Conservation (phyloP, 768 basidiomycete genomes). For the Suillus fuscotomentosus region DNA sequence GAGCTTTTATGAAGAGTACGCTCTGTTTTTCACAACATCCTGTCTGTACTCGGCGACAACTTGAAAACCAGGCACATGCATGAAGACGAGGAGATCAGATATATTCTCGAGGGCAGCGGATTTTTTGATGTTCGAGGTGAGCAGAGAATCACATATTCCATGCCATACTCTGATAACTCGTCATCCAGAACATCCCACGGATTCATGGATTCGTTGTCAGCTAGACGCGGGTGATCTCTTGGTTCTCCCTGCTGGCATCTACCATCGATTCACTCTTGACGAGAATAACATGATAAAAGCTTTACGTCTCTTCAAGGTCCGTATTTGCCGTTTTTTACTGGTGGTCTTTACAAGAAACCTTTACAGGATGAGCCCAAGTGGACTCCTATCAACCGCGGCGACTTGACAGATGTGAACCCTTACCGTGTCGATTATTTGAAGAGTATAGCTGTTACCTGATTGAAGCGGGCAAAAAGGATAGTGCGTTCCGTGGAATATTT, state of each 20-base stretch:
- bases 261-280: slow-evolving; percentile 93
- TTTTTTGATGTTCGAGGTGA: slow-evolving; percentile 90
- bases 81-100: slow-evolving; percentile 95
- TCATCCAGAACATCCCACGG: slow-evolving; percentile 53
- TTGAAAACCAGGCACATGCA: slow-evolving; percentile 71
- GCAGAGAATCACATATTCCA: slow-evolving; percentile 16
- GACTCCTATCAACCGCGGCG: slow-evolving; percentile 69
- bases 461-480: background rate
- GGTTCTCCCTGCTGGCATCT: slow-evolving; percentile 87
- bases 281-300: slow-evolving; percentile 69
- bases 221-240: slow-evolving; percentile 80
- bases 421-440: slow-evolving; percentile 62
- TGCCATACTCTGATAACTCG: background rate
- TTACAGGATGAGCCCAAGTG: slow-evolving; percentile 88
- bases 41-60: background rate
- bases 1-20: slow-evolving; percentile 81
- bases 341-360: background rate
- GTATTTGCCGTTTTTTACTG: slow-evolving; percentile 7
- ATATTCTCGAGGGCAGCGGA: slow-evolving; percentile 79
- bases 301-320: slow-evolving; percentile 81
- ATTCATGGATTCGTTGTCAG: slow-evolving; percentile 81
- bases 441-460: slow-evolving; percentile 37
- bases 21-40: background rate
- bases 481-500: background rate
- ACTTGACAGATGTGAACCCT: slow-evolving; percentile 61